Percentiles rank a stretch among this genome's conserved stretches.
Conservation (phyloP, 1,284 basidiomycete genomes). For the Trichosporon faecale region DNA sequence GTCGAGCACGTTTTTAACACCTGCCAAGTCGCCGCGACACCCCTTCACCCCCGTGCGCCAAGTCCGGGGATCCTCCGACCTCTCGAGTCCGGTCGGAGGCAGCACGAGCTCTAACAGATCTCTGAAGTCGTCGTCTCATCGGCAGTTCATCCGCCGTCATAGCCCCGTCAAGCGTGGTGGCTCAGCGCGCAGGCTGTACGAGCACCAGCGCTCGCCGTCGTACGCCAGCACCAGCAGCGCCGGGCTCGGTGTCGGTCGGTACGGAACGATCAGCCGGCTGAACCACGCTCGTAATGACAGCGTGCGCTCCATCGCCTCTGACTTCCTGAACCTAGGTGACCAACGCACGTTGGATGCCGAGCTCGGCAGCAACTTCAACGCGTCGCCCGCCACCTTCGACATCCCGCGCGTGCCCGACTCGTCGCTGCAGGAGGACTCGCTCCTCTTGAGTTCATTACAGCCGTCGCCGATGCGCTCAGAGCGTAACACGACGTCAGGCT, state of each 20-base stretch:
- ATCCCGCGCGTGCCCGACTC: not conserved
- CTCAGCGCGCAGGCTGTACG: not conserved
- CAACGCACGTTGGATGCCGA: conserved; percentile 37
- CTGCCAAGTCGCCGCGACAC: not conserved
- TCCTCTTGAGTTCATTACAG: not conserved
- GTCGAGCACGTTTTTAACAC: not conserved
- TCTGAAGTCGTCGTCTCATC: not conserved
- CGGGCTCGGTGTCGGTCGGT: not conserved
- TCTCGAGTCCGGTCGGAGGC: not conserved
- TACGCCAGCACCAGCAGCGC: conserved; percentile 3
- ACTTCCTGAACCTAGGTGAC: conserved; percentile 10
- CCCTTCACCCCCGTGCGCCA: not conserved
- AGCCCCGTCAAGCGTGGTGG: not conserved
- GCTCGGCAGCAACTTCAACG: conserved; percentile 19
- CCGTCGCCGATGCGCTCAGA: not conserved
- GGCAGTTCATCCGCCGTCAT: not conserved
- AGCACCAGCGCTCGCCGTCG: not conserved
- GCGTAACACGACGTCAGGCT: not conserved
- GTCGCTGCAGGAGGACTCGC: not conserved
- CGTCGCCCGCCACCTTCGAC: not conserved
- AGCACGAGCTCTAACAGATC: not conserved
- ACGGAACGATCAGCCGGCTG: not conserved
- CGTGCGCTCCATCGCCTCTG: conserved; percentile 23
- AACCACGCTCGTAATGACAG: conserved; percentile 15
- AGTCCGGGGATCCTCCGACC: not conserved